Evolutionary conservation across 202 grass and related monocot genomes (phyloP).

Genomic region (Bolboschoenoplectus hybrid): DNA sequence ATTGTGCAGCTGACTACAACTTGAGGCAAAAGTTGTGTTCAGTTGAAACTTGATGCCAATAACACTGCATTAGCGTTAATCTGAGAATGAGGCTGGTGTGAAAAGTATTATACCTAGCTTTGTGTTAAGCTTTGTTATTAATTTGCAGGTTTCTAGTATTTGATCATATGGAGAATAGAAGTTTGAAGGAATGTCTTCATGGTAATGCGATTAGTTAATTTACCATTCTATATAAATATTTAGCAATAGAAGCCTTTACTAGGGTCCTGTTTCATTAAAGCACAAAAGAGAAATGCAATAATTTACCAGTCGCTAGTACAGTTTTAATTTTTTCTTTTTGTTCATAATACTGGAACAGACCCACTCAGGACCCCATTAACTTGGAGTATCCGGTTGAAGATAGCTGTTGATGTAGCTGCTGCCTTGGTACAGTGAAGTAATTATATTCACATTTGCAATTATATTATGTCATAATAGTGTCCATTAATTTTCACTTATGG

Average conservation of each 20-base stretch:
- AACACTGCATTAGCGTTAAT: background rate
- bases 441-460: slow-evolving; percentile 10
- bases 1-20: background rate
- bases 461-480: background rate
- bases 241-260: background rate
- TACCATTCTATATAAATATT: background rate
- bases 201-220: slow-evolving; percentile 47
- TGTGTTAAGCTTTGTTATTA: background rate
- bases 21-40: background rate
- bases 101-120: background rate
- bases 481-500: background rate
- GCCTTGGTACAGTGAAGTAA: slow-evolving; percentile 61
- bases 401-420: slow-evolving; percentile 86
- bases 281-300: background rate
- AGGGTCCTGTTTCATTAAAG: background rate
- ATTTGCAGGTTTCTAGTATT: slow-evolving; percentile 84
- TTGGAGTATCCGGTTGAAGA: slow-evolving; percentile 84
- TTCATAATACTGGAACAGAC: slow-evolving; percentile 47
- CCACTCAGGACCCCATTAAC: slow-evolving; percentile 83
- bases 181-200: slow-evolving; percentile 78
- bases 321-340: slow-evolving; percentile 23
- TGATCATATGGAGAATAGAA: slow-evolving; percentile 86
- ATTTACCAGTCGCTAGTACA: slow-evolving; percentile 10
- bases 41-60: background rate
- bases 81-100: background rate